Evolutionary conservation across 2,329 filamentous ascomycete genomes (phyloP).

Genomic region (Rhexocercosporidium sp.): DNA sequence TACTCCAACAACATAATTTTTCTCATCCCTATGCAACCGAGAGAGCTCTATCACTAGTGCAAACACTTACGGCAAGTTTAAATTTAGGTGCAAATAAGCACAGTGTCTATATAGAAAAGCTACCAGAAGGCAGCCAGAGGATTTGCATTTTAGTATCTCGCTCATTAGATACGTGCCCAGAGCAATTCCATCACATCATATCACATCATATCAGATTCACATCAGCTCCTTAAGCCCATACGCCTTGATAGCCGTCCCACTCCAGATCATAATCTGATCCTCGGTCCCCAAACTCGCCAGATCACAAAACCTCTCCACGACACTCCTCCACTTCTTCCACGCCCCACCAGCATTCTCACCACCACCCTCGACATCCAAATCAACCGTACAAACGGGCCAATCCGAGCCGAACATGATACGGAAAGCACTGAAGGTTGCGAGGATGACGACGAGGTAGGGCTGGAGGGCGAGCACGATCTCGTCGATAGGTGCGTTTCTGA

Average conservation of each 20-base stretch:
- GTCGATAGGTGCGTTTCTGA: constrained; percentile 54
- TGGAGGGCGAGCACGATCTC: constrained; percentile 67
- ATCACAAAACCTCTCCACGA: constrained; percentile 72
- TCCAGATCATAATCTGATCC: constrained; percentile 72
- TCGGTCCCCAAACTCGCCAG: constrained; percentile 65
- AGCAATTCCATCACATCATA: constrained; percentile 12
- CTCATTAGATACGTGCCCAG: neutral
- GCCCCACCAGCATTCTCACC: constrained; percentile 48
- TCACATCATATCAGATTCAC: constrained; percentile 18
- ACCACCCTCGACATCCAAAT: constrained; percentile 43
- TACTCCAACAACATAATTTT: no score
- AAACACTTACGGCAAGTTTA: neutral
- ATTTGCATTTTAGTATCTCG: neutral
- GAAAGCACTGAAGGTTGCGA: constrained; percentile 72
- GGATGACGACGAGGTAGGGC: constrained; percentile 74
- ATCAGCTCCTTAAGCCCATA: constrained; percentile 58
- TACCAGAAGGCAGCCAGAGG: neutral
- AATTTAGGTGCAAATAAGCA: neutral
- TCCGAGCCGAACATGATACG: constrained; percentile 91
- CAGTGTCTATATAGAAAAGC: neutral
- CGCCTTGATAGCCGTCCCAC: constrained; percentile 71
- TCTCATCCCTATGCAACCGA: no score
- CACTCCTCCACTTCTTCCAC: constrained; percentile 76
- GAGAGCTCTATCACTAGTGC: no score
- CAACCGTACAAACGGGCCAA: constrained; percentile 88